Evolutionary conservation across 352 stramenopile species (phyloP), one percentile per base, ranked within the genome.

Genomic region (Pythium apleroticum): DNA sequence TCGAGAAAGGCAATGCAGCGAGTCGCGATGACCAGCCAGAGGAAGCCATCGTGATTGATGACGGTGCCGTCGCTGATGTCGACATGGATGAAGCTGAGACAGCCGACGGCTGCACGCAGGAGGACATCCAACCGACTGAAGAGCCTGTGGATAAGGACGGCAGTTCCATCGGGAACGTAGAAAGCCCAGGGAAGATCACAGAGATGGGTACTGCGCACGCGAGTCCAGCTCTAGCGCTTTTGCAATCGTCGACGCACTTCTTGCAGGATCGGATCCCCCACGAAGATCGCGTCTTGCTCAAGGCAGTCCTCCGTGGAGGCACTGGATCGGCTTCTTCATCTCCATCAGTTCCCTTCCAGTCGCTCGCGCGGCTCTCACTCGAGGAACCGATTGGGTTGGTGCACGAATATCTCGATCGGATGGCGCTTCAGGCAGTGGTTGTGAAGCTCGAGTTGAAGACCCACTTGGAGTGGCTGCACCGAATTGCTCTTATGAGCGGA

Each of bases 401-500:
- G 24, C 60, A 72, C 20, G 50, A 76, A 2, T 75, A 74, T 12
- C 68, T 91, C 8, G 80, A 93, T 27, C 56, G 71, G 5, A 59
- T 85, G 30, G 77, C 79, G 0, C 49, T 90, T 15, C 54, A 71
- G 19, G 76, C 77, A 25, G 78, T 90, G 61, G 60, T 76, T 17
- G 60, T 67, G 3, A 75, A 79, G 2, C 58, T 90, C 6, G 49
- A 76, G 3, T 17, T 91, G 19, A 59, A 81, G 52, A 58, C 71
- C 24, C 81, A 93, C 50, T 63, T 90, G 12, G 48, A 69, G 27
- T 90, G 82, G 82, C 57, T 91, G 19, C 77, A 78, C 19, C 85
- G 75, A 19, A 66, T 93, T 20, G 77, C 86, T 75, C 72, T 91
- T 19, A 91, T 91, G 82, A 78, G 74, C 20, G 82, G 90, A 70